A percentile compares a stretch with the other conserved stretches of the same genome.
Conservation (phyloP, 768 basidiomycete genomes). For the Chalciporus sphaerocephalus region DNA sequence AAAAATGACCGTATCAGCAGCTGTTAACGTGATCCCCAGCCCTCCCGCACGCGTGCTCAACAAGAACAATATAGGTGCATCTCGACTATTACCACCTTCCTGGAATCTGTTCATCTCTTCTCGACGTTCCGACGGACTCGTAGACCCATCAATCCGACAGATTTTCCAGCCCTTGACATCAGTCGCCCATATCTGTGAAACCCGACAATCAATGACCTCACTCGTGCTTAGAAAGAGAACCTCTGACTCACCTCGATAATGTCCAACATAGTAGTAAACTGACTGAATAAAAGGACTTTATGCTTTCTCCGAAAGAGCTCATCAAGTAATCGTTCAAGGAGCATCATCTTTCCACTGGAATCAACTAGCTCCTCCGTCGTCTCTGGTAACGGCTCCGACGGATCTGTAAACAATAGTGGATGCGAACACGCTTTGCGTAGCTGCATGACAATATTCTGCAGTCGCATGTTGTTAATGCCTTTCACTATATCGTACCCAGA, state of each 20-base stretch:
- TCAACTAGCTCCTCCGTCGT: slow-evolving; percentile 79
- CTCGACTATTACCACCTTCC: slow-evolving; percentile 52
- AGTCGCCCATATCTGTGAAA: slow-evolving; percentile 61
- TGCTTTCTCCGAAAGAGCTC: slow-evolving; percentile 77
- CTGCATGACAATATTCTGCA: slow-evolving; percentile 97
- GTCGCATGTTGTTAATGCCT: slow-evolving; percentile 85
- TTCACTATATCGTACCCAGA: slow-evolving; percentile 46
- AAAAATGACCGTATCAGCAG: slow-evolving; percentile 37
- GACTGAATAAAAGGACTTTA: slow-evolving; percentile 84
- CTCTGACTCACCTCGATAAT: slow-evolving; percentile 71
- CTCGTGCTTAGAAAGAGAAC: background rate
- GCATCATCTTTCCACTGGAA: slow-evolving; percentile 95
- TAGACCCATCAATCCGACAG: slow-evolving; percentile 91
- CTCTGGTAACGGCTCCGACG: slow-evolving; percentile 34
- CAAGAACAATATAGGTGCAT: slow-evolving; percentile 75
- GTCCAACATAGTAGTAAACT: slow-evolving; percentile 95
- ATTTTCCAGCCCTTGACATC: slow-evolving; percentile 78
- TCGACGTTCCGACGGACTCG: slow-evolving; percentile 74
- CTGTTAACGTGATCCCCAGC: slow-evolving; percentile 92
- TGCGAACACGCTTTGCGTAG: slow-evolving; percentile 94
- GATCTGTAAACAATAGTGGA: slow-evolving; percentile 75
- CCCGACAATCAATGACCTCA: background rate
- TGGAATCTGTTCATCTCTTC: slow-evolving; percentile 87
- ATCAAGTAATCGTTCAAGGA: slow-evolving; percentile 81
- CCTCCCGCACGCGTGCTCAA: slow-evolving; percentile 94